phyloP scores from a whole-genome alignment of 2,329 filamentous ascomycete species.

The Ascocoryne sarcoides region DNA sequence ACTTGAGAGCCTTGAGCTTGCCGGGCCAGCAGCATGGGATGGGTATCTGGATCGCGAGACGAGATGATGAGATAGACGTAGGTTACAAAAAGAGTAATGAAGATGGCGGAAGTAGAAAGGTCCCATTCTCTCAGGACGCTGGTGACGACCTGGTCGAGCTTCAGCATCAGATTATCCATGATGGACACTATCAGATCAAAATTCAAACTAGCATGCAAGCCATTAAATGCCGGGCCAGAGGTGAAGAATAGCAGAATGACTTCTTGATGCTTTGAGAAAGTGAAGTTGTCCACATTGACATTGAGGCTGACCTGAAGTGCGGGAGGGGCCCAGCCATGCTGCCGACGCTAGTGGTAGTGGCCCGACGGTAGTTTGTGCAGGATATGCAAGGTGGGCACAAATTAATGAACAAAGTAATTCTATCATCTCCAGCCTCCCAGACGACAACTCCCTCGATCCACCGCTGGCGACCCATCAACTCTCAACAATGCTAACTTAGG shows the following conservation, averaged over 20 bases:
- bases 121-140: slow-evolving; percentile 74
- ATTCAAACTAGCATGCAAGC: too few relatives aligned
- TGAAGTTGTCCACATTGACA: too few relatives aligned
- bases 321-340: slow-evolving; percentile 1
- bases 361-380: too few relatives aligned
- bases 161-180: slow-evolving; percentile 47
- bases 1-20: slow-evolving; percentile 74
- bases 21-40: slow-evolving; percentile 81
- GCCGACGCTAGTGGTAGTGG: slow-evolving; percentile 5
- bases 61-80: slow-evolving; percentile 63
- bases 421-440: too few relatives aligned
- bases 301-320: slow-evolving; percentile 11
- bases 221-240: too few relatives aligned
- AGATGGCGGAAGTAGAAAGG: slow-evolving; percentile 64
- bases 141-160: slow-evolving; percentile 63
- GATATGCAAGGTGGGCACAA: too few relatives aligned
- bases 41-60: slow-evolving; percentile 75
- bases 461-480: neutral
- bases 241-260: too few relatives aligned
- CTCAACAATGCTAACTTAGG: neutral
- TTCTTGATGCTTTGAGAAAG: too few relatives aligned
- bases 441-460: too few relatives aligned
- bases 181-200: too few relatives aligned
- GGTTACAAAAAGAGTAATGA: slow-evolving; percentile 55
- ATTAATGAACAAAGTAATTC: too few relatives aligned